phyloP scores from a whole-genome alignment of 805 yeast species.

The Wickerhamiella allomyrinae region DNA sequence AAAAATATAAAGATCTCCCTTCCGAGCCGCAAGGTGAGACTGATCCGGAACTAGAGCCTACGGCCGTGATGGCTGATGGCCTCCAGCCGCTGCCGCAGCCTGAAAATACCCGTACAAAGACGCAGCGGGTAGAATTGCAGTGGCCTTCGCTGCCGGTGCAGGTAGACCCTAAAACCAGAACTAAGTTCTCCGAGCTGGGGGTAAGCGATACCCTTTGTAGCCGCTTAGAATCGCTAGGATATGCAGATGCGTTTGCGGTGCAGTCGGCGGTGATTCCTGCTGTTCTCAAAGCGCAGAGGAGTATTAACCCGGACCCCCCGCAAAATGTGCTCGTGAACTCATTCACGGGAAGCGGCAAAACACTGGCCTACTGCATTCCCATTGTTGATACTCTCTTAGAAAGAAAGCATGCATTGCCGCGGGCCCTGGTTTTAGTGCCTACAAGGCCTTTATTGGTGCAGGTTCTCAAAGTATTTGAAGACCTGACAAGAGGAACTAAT shows the following conservation, averaged over 20 bases:
- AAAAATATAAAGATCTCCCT: too few relatives aligned
- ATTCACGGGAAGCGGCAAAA: constrained; percentile 92
- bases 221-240: constrained; percentile 36
- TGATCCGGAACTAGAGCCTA: too few relatives aligned
- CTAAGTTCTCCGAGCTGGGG: constrained; percentile 36
- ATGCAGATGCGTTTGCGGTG: constrained; percentile 55
- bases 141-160: constrained; percentile 60
- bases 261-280: constrained; percentile 55
- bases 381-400: constrained; percentile 49
- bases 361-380: constrained; percentile 78
- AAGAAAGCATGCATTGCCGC: constrained; percentile 53
- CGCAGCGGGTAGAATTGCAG: constrained; percentile 28
- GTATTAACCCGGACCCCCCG: constrained; percentile 24
- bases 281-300: constrained; percentile 30
- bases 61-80: constrained; percentile 11
- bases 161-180: constrained; percentile 33
- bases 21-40: not conserved
- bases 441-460: constrained; percentile 79
- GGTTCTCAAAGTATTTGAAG: constrained; percentile 50
- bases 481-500: constrained; percentile 51
- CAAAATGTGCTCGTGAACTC: constrained; percentile 76
- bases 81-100: constrained; percentile 82
- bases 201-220: constrained; percentile 31
- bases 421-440: constrained; percentile 76
- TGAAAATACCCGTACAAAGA: constrained; percentile 34